phyloP scores from a whole-genome alignment of 331 rosid species.

The Pyracantha coccinea region DNA sequence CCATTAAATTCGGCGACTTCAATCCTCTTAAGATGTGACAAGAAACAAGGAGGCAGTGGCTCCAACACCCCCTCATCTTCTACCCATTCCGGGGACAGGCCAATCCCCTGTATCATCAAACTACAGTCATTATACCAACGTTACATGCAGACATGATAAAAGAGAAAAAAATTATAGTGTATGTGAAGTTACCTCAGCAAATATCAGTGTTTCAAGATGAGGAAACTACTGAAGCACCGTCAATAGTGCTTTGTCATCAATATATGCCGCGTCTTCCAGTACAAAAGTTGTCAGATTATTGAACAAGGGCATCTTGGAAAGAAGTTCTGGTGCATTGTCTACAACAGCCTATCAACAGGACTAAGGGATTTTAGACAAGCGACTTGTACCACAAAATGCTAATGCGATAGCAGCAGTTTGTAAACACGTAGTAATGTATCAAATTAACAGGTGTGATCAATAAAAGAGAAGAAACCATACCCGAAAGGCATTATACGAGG shows the following conservation, averaged over 20 bases:
- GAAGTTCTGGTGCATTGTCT: background rate
- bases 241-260: background rate
- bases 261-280: background rate
- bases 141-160: background rate
- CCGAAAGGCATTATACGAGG: background rate
- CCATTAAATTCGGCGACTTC: no score
- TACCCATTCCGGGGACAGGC: no score
- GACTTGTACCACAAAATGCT: background rate
- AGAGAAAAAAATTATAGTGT: background rate
- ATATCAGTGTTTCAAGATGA: background rate
- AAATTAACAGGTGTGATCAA: background rate
- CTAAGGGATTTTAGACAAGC: background rate
- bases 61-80: no score
- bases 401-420: background rate
- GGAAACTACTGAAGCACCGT: background rate
- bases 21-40: no score
- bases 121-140: background rate
- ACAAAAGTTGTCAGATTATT: background rate
- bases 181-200: background rate
- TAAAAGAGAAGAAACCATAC: background rate
- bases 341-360: background rate
- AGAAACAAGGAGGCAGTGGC: no score
- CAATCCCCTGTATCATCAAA: background rate
- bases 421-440: background rate
- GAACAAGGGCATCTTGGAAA: background rate